Percentiles rank a stretch among this genome's conserved stretches.
Conservation (phyloP, 2,329 filamentous ascomycete species). For the Penicillium nordicum region DNA sequence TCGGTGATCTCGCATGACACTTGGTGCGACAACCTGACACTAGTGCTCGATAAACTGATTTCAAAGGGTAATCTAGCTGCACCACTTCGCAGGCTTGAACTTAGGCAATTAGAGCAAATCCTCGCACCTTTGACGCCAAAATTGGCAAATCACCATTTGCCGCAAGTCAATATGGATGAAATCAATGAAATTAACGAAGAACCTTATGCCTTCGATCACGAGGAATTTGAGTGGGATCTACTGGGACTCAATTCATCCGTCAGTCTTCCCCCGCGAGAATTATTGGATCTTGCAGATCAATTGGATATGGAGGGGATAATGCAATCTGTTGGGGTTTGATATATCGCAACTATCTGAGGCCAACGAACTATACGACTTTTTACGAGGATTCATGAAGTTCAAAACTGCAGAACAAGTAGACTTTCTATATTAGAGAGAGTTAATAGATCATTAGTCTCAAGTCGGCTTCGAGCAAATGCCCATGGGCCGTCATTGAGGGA, state of each 20-base stretch:
- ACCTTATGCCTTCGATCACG: conserved; percentile 17
- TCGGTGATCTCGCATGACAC: conserved; percentile 33
- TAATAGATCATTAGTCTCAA: too few relatives aligned
- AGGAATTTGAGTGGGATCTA: conserved; percentile 27
- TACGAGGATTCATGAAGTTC: not conserved
- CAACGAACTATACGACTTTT: not conserved
- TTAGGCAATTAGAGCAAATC: conserved; percentile 39
- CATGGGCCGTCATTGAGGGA: too few relatives aligned
- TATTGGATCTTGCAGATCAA: conserved; percentile 27
- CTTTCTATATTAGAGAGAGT: not conserved
- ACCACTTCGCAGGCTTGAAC: conserved; percentile 37
- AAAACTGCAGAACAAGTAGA: not conserved
- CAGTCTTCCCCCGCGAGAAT: conserved; percentile 23
- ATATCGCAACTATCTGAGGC: not conserved
- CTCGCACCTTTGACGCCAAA: conserved; percentile 35
- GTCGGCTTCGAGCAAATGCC: too few relatives aligned
- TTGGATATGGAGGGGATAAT: conserved; percentile 25
- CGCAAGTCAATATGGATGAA: not conserved
- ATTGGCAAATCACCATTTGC: conserved; percentile 6
- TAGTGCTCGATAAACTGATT: conserved; percentile 40
- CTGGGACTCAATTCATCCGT: conserved; percentile 23
- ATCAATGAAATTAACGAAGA: conserved; percentile 8
- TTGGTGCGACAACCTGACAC: conserved; percentile 38
- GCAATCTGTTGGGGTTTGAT: conserved; percentile 16
- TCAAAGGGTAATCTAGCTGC: conserved; percentile 40